Conservation (phyloP, 768 basidiomycete genomes). For the Lentinula aciculospora region DNA sequence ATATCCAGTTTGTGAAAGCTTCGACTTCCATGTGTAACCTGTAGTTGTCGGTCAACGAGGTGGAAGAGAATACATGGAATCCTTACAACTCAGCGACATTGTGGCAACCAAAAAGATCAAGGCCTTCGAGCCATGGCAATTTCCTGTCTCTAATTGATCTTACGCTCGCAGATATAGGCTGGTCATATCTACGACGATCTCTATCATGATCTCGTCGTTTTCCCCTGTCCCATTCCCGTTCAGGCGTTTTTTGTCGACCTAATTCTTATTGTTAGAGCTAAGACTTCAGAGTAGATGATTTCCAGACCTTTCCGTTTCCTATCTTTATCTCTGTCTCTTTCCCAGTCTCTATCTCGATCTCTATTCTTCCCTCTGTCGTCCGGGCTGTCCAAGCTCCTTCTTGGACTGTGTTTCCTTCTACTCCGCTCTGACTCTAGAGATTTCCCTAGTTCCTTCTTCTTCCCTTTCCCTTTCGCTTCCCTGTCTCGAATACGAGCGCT, state of each 20-base stretch:
- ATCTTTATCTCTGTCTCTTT: background rate
- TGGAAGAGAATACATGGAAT: background rate
- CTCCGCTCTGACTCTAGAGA: background rate
- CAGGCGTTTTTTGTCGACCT: slow-evolving; percentile 10
- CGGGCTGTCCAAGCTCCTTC: slow-evolving; percentile 1
- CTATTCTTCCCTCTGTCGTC: slow-evolving; percentile 13
- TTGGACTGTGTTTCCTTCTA: background rate
- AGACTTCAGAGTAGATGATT: background rate
- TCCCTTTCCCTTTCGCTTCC: background rate
- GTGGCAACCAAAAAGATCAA: slow-evolving; percentile 68
- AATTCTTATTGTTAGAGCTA: background rate
- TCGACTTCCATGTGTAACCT: slow-evolving; percentile 87
- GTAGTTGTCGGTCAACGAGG: background rate
- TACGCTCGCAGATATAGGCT: slow-evolving; percentile 1
- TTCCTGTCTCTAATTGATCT: slow-evolving; percentile 2
- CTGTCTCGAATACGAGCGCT: background rate
- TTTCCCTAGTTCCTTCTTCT: background rate
- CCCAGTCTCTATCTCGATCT: slow-evolving; percentile 13
- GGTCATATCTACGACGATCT: slow-evolving; percentile 11
- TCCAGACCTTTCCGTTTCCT: background rate
- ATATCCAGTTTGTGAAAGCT: slow-evolving; percentile 83
- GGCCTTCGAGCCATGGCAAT: slow-evolving; percentile 59
- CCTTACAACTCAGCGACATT: slow-evolving; percentile 85
- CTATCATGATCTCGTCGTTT: slow-evolving; percentile 18
- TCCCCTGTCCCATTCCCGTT: slow-evolving; percentile 32